Evolutionary conservation across 768 basidiomycete species (phyloP).

Genomic region (Phylloporus sp.): DNA sequence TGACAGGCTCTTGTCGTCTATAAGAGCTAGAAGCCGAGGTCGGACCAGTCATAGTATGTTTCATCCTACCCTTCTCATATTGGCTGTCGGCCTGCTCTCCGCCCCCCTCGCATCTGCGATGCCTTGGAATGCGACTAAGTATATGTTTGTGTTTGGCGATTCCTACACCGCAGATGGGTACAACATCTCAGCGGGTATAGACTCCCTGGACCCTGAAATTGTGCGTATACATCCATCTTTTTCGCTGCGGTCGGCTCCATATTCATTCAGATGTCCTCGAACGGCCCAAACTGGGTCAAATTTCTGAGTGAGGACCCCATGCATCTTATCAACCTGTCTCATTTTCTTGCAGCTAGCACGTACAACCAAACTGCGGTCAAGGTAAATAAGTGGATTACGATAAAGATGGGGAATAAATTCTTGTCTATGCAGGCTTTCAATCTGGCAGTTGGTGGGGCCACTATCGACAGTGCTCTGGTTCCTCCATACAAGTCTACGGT

Average conservation of each 20-base stretch:
- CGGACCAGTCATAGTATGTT: constrained; percentile 11
- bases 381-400: constrained; percentile 24
- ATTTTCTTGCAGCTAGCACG: constrained; percentile 36
- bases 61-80: neutral
- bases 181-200: constrained; percentile 53
- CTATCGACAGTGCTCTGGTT: constrained; percentile 57
- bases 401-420: neutral
- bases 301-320: constrained; percentile 41
- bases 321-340: neutral
- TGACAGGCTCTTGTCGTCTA: too few relatives aligned
- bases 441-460: constrained; percentile 65
- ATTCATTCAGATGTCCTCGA: constrained; percentile 46
- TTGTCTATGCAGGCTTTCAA: constrained; percentile 55
- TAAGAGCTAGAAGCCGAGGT: constrained; percentile 1
- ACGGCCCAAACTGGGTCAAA: constrained; percentile 62
- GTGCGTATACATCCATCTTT: too few relatives aligned
- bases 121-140: constrained; percentile 52
- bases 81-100: constrained; percentile 4
- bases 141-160: constrained; percentile 59
- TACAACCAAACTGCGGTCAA: constrained; percentile 55
- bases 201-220: constrained; percentile 49
- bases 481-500: constrained; percentile 49
- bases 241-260: constrained; percentile 8
- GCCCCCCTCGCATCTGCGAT: constrained; percentile 17
- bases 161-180: constrained; percentile 60